Base-by-base conservation (phyloP, 2,329 filamentous ascomycete genomes). In the Aspergillus japonicus region DNA sequence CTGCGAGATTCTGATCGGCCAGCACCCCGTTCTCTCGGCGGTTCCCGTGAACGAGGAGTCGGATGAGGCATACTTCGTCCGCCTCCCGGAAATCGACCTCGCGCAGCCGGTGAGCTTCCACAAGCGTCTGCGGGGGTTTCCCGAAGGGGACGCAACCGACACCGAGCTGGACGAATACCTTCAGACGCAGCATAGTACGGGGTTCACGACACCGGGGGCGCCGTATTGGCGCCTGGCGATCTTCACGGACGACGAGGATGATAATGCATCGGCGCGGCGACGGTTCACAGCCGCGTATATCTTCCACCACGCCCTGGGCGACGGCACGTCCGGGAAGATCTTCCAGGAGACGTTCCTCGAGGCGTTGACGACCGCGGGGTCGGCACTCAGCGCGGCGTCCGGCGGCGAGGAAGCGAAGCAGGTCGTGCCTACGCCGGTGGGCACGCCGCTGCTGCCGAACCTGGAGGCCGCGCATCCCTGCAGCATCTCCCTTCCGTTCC, bases 271-370 rank as follows among this genome's bases (percentile, higher is more conserved):
- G 33, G 14, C 33, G 33, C 26, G 26, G 2, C 64, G 57, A 2
- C 63, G 60, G 2, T 82, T 83, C 59, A 80, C 78, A 0, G 77
- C 75, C 1, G 68, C 68, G 2, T 83, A 81, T 67, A 69, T 82
- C 10, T 81, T 73, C 62, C 81, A 83, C 58, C 81, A 83, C 68
- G 77, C 76, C 2, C 70, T 83, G 53, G 77, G 76, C 2, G 81
- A 83, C 63, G 80, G 81, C 1, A 68, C 68, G 8, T 80, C 79
- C 0, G 79, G 77, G 0, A 73, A 80, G 29, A 71, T 77, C 0
- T 82, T 83, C 60, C 81, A 82, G 57, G 65, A 70, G 8, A 69
- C 73, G 0, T 79, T 83, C 42, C 71, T 77, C 4, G 62, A 66
- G 5, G 77, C 75, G 4, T 61, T 82, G 12, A 61, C 70, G 23